Evolutionary conservation across 495 filamentous ascomycete species (phyloP), one percentile per base, ranked within the genome.

Genomic region (Pyrenula massariospora): DNA sequence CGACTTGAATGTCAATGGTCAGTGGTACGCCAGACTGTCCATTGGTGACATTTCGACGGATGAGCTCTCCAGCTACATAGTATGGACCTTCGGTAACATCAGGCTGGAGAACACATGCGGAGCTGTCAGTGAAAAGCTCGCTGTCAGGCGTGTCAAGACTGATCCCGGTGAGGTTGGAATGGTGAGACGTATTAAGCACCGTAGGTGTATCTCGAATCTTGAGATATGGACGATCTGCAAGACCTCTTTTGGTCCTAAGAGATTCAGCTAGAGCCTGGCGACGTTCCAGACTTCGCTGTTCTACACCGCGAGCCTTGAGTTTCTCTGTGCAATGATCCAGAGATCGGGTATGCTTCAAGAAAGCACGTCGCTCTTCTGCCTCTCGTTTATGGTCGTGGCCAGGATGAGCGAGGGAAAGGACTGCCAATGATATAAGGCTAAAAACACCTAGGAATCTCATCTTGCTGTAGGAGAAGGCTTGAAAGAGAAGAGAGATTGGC

Each of bases 1-100:
- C 70, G 25, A 86, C 63, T 59, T 84, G 80, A 60, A 84, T 70
- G 58, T 86, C 84, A 48, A 85, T 68, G 54, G 75, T 74, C 19
- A 84, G 68, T 11, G 73, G 64, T 19, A 86, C 73, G 57, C 84
- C 84, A 11, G 60, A 56, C 61, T 85, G 71, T 23, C 63, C 66
- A 54, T 85, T 82, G n/a, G 70, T 65, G 31, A 86, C 69, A 59
- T 84, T 70, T 54, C 72, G 62, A 25, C 82, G 75, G 61, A 85
- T 76, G 15, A 77, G 65, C 58, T 80, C 77, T n/a, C 74, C 73
- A 22, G 64, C 62, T 42, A 77, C 72, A 55, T 74, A 69, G 70
- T 21, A 2, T 60, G 56, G 11, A 2, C 80, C 80, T 64, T 81
- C 72, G 49, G 79, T 81, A 23, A 79, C 77, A 59, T 76, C 73